Evolutionary conservation across 139 green algal species (phyloP).

Genomic region (Chlorella sorokiniana): DNA sequence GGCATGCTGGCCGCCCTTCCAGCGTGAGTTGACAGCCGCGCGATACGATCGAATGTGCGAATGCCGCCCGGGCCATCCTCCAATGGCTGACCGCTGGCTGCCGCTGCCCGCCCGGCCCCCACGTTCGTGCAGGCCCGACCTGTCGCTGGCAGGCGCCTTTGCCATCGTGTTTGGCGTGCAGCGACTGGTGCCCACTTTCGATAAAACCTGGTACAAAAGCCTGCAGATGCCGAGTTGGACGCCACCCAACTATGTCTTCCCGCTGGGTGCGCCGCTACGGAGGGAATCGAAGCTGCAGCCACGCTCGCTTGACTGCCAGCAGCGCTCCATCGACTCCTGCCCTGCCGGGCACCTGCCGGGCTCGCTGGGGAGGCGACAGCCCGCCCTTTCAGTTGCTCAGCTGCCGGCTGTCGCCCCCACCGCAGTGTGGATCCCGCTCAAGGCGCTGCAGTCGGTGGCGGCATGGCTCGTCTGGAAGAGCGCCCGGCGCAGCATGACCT

Average conservation of each 20-base stretch:
- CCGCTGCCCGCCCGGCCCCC: too few relatives aligned
- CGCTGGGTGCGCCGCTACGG: not conserved
- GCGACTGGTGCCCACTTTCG: conserved; percentile 33
- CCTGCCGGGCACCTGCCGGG: not conserved
- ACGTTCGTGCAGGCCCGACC: conserved; percentile 39
- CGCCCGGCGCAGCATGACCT: conserved; percentile 29
- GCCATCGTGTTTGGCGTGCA: conserved; percentile 56
- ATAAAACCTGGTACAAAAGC: conserved; percentile 36
- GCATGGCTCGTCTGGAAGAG: conserved; percentile 60
- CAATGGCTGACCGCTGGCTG: too few relatives aligned
- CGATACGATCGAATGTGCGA: too few relatives aligned
- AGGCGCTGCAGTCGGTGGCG: conserved; percentile 63
- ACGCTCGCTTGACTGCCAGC: not conserved
- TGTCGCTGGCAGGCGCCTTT: conserved; percentile 35
- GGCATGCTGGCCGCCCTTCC: conserved; percentile 16
- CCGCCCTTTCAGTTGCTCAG: not conserved
- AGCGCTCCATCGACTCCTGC: not conserved
- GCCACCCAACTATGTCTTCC: conserved; percentile 69
- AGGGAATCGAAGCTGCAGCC: not conserved
- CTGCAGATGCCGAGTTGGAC: conserved; percentile 55
- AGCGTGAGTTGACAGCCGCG: not conserved
- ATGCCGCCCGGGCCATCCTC: too few relatives aligned
- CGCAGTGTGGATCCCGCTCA: conserved; percentile 70
- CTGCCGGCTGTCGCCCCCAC: not conserved
- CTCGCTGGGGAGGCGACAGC: not conserved